Conservation (phyloP, 2,329 filamentous ascomycete species). For the Lasiodiplodia citricola region DNA sequence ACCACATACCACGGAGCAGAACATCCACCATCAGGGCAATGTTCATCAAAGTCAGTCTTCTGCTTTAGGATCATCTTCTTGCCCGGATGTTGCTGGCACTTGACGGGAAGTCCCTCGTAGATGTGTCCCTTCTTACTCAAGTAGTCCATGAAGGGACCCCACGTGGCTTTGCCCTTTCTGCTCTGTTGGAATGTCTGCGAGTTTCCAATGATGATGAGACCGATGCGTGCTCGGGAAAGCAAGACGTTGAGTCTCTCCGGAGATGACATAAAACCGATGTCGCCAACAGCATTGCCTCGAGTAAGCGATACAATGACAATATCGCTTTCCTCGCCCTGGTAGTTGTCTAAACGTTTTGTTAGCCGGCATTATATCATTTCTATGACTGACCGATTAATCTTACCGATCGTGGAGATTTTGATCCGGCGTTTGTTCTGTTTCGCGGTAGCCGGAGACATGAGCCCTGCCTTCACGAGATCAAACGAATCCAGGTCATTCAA, state of each 20-base stretch:
- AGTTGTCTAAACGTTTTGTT: slow-evolving; percentile 64
- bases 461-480: slow-evolving; percentile 67
- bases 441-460: slow-evolving; percentile 61
- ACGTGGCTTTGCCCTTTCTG: slow-evolving; percentile 62
- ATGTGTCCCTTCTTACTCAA: slow-evolving; percentile 57
- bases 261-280: slow-evolving; percentile 73
- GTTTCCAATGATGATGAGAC: slow-evolving; percentile 73
- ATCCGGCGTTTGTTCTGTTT: slow-evolving; percentile 60
- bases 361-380: neutral
- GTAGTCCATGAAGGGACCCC: slow-evolving; percentile 63
- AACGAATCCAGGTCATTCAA: slow-evolving; percentile 71
- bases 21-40: slow-evolving; percentile 75
- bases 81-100: slow-evolving; percentile 49
- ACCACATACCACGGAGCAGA: slow-evolving; percentile 62
- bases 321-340: slow-evolving; percentile 77
- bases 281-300: slow-evolving; percentile 65
- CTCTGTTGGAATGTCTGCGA: slow-evolving; percentile 67
- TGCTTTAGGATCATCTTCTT: slow-evolving; percentile 53
- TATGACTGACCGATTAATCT: slow-evolving; percentile 33
- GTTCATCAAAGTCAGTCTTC: slow-evolving; percentile 63
- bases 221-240: slow-evolving; percentile 68
- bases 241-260: slow-evolving; percentile 73
- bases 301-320: slow-evolving; percentile 73
- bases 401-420: slow-evolving; percentile 72
- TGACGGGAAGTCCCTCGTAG: slow-evolving; percentile 46